A percentile compares a stretch with the other conserved stretches of the same genome.
Evolutionary conservation across 495 filamentous ascomycete genomes (phyloP).

Genomic region (Glutinoglossum americanum): DNA sequence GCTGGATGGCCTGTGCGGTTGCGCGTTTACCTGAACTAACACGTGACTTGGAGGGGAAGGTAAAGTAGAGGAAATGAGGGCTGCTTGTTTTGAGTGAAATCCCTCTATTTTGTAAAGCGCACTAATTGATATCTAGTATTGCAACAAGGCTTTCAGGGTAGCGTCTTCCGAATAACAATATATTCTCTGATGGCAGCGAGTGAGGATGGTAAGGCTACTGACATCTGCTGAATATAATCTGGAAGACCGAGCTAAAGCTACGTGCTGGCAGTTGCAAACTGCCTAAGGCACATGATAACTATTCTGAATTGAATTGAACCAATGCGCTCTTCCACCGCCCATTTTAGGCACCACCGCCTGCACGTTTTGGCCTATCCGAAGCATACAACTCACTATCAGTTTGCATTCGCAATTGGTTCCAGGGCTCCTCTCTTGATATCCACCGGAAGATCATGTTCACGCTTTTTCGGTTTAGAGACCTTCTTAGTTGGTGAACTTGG

Average conservation of each 20-base stretch:
- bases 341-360: neutral
- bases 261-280: neutral
- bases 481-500: neutral
- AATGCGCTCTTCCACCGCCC: neutral
- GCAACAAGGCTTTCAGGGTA: neutral
- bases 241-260: neutral
- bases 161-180: neutral
- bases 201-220: neutral
- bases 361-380: neutral
- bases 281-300: neutral
- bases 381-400: neutral
- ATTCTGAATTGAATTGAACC: neutral
- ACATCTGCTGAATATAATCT: neutral
- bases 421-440: neutral
- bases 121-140: neutral
- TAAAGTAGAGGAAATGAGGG: neutral
- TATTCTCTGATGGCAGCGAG: neutral
- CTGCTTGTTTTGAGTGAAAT: too few relatives aligned
- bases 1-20: neutral
- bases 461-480: slow-evolving; percentile 1
- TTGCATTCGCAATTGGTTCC: neutral
- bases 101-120: neutral
- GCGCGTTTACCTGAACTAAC: neutral
- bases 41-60: neutral
- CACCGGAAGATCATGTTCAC: neutral